These are phyloP conservation scores for Gracilaria gracilis DNA, from an alignment of 23 red algal genomes.

Conservation along the genomic window DNA sequence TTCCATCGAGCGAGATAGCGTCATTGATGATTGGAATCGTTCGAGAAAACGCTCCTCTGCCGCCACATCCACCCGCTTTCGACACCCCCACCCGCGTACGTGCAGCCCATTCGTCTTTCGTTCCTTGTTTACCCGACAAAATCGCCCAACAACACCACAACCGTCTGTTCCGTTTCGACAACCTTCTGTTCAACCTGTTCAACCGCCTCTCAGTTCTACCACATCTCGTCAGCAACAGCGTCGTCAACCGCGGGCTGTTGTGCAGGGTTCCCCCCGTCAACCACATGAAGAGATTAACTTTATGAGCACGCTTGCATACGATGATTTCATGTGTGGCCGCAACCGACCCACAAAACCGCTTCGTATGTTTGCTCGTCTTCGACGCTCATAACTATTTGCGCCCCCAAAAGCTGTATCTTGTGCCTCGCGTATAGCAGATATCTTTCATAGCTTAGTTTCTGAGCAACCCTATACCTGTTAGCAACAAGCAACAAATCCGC, in stretches of 20 bases:
- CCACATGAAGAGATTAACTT: constrained; percentile 13
- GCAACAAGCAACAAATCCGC: too few relatives aligned
- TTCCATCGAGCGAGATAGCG: constrained; percentile 10
- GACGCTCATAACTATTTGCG: constrained; percentile 4
- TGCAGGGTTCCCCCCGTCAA: not conserved
- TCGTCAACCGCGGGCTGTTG: not conserved
- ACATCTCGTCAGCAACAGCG: not conserved
- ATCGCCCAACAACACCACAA: not conserved
- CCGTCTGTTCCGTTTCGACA: not conserved
- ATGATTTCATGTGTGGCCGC: constrained; percentile 28
- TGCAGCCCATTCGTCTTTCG: constrained; percentile 5
- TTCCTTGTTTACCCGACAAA: not conserved
- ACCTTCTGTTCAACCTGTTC: not conserved
- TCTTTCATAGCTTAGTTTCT: not conserved
- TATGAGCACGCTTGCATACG: constrained; percentile 18
- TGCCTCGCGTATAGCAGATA: not conserved
- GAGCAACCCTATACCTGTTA: too few relatives aligned
- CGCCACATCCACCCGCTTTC: not conserved
- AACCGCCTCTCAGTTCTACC: not conserved
- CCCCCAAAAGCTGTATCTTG: not conserved
- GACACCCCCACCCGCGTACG: not conserved
- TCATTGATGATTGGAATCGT: constrained; percentile 25
- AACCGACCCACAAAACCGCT: constrained; percentile 9
- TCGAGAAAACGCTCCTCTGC: constrained; percentile 25
- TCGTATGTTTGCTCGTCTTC: constrained; percentile 15